Percentiles rank a stretch among this genome's conserved stretches.
phyloP scores from a whole-genome alignment of 257 asterid genomes.

The Nicotiana undulata region DNA sequence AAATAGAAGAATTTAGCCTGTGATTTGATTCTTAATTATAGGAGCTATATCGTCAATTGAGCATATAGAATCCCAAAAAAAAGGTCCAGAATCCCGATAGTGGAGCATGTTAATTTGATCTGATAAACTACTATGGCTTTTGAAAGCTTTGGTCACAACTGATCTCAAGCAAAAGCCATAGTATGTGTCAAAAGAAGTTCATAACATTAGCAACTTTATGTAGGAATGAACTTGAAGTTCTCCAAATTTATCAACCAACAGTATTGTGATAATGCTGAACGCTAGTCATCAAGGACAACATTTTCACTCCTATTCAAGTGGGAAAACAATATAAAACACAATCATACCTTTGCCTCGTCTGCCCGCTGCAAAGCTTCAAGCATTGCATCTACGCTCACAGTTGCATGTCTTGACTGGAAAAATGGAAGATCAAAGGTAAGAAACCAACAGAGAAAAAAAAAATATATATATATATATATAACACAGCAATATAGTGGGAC shows the following conservation, averaged over 20 bases:
- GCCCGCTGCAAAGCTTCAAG: constrained; percentile 62
- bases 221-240: not conserved
- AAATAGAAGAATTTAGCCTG: not conserved
- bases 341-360: constrained; percentile 48
- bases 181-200: not conserved
- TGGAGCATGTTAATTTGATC: not conserved
- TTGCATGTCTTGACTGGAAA: constrained; percentile 46
- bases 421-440: too few species aligned
- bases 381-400: constrained; percentile 77
- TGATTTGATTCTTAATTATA: not conserved
- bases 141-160: not conserved
- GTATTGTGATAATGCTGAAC: not conserved
- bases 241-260: not conserved
- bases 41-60: not conserved
- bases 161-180: not conserved
- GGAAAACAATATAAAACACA: not conserved
- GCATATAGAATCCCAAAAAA: not conserved
- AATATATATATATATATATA: too few species aligned
- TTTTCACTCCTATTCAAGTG: not conserved
- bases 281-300: not conserved
- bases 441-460: too few species aligned
- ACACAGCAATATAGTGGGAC: too few species aligned
- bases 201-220: not conserved
- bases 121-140: not conserved
- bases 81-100: too few species aligned